A percentile compares a stretch with the other conserved stretches of the same genome.
Conservation (phyloP, 805 yeast species). For the Kazachstania africana region DNA sequence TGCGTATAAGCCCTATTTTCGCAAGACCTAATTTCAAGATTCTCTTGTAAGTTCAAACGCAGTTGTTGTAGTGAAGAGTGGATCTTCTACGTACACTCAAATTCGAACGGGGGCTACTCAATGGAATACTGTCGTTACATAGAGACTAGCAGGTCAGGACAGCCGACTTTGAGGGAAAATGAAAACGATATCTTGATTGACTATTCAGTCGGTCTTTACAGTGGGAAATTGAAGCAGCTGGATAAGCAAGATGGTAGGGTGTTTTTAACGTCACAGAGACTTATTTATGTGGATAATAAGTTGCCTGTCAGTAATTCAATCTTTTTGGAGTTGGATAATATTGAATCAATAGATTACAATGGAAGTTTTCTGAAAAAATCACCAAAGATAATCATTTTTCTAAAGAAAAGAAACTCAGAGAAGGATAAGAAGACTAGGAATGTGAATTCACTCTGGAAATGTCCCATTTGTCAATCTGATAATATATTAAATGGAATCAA, state of each 20-base stretch:
- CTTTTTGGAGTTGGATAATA: slow-evolving; percentile 33
- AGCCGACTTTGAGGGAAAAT: slow-evolving; percentile 29
- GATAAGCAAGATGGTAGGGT: slow-evolving; percentile 64
- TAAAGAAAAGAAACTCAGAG: slow-evolving; percentile 13
- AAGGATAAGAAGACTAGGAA: neutral
- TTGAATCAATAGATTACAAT: slow-evolving; percentile 31
- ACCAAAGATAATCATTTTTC: slow-evolving; percentile 52
- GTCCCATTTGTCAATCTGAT: slow-evolving; percentile 56
- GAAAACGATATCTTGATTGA: slow-evolving; percentile 46
- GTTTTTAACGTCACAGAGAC: slow-evolving; percentile 61
- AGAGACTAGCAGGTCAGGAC: slow-evolving; percentile 28
- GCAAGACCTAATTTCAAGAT: too few species aligned
- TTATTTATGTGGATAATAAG: slow-evolving; percentile 58
- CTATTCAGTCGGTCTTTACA: slow-evolving; percentile 61
- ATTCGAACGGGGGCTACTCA: too few species aligned
- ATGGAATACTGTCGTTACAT: slow-evolving; percentile 28
- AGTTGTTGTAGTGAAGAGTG: too few species aligned
- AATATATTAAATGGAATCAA: slow-evolving; percentile 3
- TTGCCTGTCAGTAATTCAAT: slow-evolving; percentile 34
- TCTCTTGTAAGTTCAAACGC: too few species aligned
- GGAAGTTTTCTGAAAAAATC: slow-evolving; percentile 62
- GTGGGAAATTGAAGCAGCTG: slow-evolving; percentile 53
- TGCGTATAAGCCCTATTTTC: too few species aligned
- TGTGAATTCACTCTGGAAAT: slow-evolving; percentile 45
- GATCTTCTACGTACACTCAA: too few species aligned